Base-by-base conservation (phyloP, 768 basidiomycete species). In the Dentipellis sp. region DNA sequence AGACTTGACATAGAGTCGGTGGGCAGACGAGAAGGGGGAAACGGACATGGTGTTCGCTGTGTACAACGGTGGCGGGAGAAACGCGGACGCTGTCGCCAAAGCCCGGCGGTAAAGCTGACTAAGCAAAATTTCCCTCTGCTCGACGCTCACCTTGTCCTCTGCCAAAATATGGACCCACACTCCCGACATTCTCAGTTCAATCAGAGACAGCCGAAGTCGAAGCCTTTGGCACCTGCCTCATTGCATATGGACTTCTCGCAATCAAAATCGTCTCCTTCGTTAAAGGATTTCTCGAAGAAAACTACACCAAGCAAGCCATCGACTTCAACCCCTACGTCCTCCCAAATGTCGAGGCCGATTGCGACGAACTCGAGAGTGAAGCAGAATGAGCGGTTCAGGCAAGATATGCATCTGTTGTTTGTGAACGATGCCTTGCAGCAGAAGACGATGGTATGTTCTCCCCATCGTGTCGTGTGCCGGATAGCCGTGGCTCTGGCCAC, bases 1-100 rank as follows among this genome's bases (percentile, higher is more conserved):
- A 9, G 89, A 91, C 74, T 95, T 91, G 68, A 94, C 91, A 67
- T 94, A 87, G 63, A 81, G 78, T 67, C 83, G 81, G 74, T 91
- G 89, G 4, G 83, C 86, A 36, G 81, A 72, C 42, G 86, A 78
- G 74, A 91, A 92, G 37, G 86, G 71, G 54, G 78, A 73, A 53
- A 72, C 65, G 46, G 83, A 74, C 82, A 84, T 83, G 59, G 69
- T 71, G 57, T 65, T 59, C 59, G 64, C 10, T 54, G 23, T 23
- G 10, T 50, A 21, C 48, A 22, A 50, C 12, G 48, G 19, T 14
- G 21, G 48, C n/a, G 42, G 42, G 42, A 45, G n/a, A 45, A 45
- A 45, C 42, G 42, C 42, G 42, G 42, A 8, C n/a, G 19, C 42
- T 45, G n/a, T 4, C 29, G 29, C 29, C 29, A 29, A 29, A 29